Base-by-base conservation (phyloP, 2,329 filamentous ascomycete species). In the Trichoderma citrinoviride region DNA sequence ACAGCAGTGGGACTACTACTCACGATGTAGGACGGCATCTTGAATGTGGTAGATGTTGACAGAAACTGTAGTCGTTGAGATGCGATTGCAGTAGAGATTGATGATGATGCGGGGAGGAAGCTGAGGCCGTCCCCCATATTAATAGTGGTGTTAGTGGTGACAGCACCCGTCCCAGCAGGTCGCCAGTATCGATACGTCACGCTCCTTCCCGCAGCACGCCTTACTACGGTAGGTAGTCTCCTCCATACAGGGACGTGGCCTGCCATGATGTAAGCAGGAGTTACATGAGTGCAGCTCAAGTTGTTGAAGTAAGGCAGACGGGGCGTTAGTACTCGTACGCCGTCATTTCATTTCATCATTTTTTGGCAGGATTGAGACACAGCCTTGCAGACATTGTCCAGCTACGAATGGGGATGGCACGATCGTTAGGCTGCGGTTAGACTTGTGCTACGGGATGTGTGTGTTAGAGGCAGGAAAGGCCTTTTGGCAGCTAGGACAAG, bases 11-110 rank as follows among this genome's bases (percentile, higher is more conserved):
- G 5, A n/a, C n/a, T n/a, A n/a, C 17, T 40, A 40, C 64, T 54
- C 75, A 85, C 84, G 73, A 86, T 86, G 77, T 84, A 86, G 72
- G 78, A 76, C 78, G 83, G 82, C 83, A 85, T 86, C 52, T 72
- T 83, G 71, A 61, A 27, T 8, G 41, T 27, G 5, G 55, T 43
- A 5, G 46, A 47, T 27, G 52, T 27, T 49, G 41, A 47, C 27
- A 56, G 6, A 2, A 46, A 37, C 12, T 37, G 27, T 15, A 19
- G 5, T 23, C n/a, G 46, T 27, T 56, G 43, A 23, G 19, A 47
- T 58, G 61, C 46, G 33, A 17, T 29, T 44, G 29, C 43, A 27
- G 41, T 29, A 27, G 10, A 10, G 25, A 2, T 27, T 56, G 49
- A 19, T 43, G 49, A 52, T 43, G 12, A 44, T 19, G 33, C 53